Conservation (phyloP, 169 alveolate genomes). For the Nephromyces sp. region DNA sequence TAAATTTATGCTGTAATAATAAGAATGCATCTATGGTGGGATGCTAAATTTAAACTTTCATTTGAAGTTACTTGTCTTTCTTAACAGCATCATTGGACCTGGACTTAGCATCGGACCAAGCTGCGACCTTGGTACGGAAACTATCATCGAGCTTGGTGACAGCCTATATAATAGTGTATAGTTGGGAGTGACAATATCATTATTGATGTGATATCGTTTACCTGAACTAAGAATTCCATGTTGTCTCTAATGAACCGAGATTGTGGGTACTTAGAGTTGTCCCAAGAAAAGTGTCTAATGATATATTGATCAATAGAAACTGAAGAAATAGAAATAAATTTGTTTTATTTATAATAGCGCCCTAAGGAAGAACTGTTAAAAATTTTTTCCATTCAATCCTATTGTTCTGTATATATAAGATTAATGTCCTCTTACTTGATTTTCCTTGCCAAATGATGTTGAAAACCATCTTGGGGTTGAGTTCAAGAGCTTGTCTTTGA, state of each 20-base stretch:
- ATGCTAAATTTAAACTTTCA: not conserved
- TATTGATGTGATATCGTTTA: not conserved
- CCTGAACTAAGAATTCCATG: conserved; percentile 46
- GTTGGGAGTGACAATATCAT: too few relatives aligned
- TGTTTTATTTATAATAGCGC: too few relatives aligned
- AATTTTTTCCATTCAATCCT: too few relatives aligned
- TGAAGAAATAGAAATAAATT: too few relatives aligned
- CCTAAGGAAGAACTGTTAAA: too few relatives aligned
- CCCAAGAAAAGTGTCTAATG: conserved; percentile 61
- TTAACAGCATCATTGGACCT: not conserved
- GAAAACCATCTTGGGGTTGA: conserved; percentile 34
- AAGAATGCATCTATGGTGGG: not conserved
- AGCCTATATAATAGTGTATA: conserved; percentile 11
- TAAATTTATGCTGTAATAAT: not conserved
- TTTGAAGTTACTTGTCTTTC: not conserved
- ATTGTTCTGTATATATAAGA: too few relatives aligned
- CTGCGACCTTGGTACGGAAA: conserved; percentile 49
- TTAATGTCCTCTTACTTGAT: not conserved
- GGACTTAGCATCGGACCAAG: conserved; percentile 45
- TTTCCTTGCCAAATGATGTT: conserved; percentile 24
- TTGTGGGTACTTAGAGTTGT: conserved; percentile 63
- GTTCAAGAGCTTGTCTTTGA: conserved; percentile 46
- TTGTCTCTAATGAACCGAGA: conserved; percentile 52
- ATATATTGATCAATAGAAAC: conserved; percentile 46
- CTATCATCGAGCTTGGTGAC: conserved; percentile 51